Evolutionary conservation across 306 rosid species (phyloP).

Genomic region (Lathyrus sativus): DNA sequence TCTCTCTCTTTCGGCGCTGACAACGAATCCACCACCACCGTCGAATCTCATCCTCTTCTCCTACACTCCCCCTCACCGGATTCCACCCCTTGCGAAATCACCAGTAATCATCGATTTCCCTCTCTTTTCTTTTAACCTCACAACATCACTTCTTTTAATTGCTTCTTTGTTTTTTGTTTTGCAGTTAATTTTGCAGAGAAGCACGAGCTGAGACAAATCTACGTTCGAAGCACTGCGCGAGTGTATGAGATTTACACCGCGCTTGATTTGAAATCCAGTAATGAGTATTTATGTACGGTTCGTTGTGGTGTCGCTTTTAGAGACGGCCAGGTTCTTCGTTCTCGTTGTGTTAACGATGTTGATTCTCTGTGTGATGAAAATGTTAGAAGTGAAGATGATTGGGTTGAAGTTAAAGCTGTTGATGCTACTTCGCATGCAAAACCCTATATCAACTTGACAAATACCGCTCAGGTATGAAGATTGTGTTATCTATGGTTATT

Average conservation of each 20-base stretch:
- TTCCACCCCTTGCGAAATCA: slow-evolving; percentile 82
- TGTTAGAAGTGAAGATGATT: slow-evolving; percentile 68
- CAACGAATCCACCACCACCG: neutral
- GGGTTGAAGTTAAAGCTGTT: slow-evolving; percentile 74
- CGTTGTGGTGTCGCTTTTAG: slow-evolving; percentile 69
- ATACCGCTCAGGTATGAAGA: slow-evolving; percentile 53
- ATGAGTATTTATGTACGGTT: slow-evolving; percentile 77
- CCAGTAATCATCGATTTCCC: slow-evolving; percentile 42
- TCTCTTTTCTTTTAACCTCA: neutral
- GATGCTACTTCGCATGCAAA: slow-evolving; percentile 38
- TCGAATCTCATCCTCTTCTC: slow-evolving; percentile 51
- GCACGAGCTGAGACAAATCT: slow-evolving; percentile 72
- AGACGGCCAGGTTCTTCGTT: slow-evolving; percentile 63
- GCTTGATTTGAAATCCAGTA: slow-evolving; percentile 42
- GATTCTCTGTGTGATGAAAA: slow-evolving; percentile 30
- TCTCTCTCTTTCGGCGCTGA: slow-evolving; percentile 46
- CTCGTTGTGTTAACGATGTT: slow-evolving; percentile 34
- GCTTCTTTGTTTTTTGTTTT: neutral
- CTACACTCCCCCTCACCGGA: slow-evolving; percentile 57
- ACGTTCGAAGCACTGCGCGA: slow-evolving; percentile 85
- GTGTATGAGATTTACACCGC: slow-evolving; percentile 73
- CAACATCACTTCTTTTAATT: neutral
- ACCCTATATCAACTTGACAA: slow-evolving; percentile 25
- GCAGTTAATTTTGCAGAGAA: slow-evolving; percentile 67
- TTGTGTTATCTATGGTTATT: neutral